Evolutionary conservation across 345 rosid species (phyloP).

Genomic region (Eutrema japonicum): DNA sequence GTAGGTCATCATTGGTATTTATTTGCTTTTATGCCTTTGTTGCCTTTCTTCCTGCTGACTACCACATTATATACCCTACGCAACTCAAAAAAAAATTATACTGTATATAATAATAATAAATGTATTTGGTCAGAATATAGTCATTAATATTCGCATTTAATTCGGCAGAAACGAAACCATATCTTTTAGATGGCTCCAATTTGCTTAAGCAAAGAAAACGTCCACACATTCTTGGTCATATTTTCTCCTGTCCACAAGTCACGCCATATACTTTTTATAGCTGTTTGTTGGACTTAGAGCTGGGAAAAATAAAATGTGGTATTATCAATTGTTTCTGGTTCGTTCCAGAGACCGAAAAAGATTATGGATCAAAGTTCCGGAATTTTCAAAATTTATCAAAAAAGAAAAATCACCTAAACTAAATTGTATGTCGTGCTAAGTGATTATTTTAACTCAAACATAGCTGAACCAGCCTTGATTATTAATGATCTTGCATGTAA

Average conservation of each 20-base stretch:
- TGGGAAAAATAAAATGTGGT: no score
- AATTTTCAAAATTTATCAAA: no score
- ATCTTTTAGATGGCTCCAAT: conserved; percentile 21
- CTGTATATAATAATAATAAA: neutral
- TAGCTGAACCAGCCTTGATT: no score
- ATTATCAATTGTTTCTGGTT: no score
- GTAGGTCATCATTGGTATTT: conserved; percentile 43
- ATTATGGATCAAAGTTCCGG: no score
- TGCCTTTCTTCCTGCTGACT: conserved; percentile 32
- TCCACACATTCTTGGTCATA: neutral
- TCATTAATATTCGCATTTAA: conserved; percentile 22
- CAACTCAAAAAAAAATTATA: neutral
- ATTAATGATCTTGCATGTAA: no score
- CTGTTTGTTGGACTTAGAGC: no score
- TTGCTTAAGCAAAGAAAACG: neutral
- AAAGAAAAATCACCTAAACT: no score
- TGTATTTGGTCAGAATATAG: conserved; percentile 1
- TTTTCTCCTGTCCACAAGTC: conserved; percentile 5
- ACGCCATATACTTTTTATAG: neutral
- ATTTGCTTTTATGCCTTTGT: conserved; percentile 37
- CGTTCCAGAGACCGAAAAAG: no score
- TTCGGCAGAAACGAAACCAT: conserved; percentile 28
- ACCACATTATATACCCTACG: conserved; percentile 24
- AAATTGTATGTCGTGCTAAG: no score
- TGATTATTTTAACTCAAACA: no score